Evolutionary conservation across 257 asterid genomes (phyloP).

Genomic region (Datura wrightii): DNA sequence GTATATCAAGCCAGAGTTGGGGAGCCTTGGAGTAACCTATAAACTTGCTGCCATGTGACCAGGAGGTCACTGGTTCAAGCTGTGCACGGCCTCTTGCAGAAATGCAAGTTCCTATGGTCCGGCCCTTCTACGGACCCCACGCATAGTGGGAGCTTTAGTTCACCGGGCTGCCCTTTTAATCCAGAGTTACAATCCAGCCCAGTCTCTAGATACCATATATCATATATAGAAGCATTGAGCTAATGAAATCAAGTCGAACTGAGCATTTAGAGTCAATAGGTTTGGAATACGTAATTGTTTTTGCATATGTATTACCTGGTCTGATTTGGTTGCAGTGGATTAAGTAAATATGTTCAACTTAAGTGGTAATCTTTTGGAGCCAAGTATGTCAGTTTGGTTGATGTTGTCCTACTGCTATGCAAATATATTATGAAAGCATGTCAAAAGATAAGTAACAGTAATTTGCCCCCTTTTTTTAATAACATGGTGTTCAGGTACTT

Average conservation of each 20-base stretch:
- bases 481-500: background rate
- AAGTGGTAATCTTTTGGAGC: background rate
- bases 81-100: too few relatives aligned
- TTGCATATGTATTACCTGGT: background rate
- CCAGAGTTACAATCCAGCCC: background rate
- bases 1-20: background rate
- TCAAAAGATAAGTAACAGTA: background rate
- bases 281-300: background rate
- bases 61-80: too few relatives aligned
- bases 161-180: too few relatives aligned
- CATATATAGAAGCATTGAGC: background rate
- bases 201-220: background rate
- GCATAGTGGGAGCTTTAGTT: too few relatives aligned
- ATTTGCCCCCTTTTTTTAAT: background rate
- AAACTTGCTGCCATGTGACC: too few relatives aligned
- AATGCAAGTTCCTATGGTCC: too few relatives aligned
- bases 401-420: conserved; percentile 12
- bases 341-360: background rate
- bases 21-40: too few relatives aligned
- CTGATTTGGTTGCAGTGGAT: background rate
- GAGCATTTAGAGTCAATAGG: background rate
- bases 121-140: too few relatives aligned
- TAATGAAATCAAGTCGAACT: background rate
- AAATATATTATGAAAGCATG: background rate
- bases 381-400: background rate